These are phyloP conservation scores for Rhizopogon vinicolor DNA, from an alignment of 768 basidiomycete genomes.

Conservation along the genomic window DNA sequence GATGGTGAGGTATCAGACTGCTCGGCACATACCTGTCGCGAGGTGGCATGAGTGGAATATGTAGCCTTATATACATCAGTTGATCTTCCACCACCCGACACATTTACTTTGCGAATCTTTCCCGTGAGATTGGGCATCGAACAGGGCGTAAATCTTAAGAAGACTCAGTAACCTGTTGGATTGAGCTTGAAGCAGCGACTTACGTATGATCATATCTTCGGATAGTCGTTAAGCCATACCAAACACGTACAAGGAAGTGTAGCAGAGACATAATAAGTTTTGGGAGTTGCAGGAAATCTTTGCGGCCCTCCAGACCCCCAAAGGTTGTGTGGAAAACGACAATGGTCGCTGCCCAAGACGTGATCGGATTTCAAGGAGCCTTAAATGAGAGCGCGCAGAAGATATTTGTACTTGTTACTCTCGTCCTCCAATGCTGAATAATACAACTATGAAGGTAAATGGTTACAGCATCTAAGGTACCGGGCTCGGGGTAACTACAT, in stretches of 20 bases:
- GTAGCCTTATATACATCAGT: neutral
- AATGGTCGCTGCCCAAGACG: too few relatives aligned
- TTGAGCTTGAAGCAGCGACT: neutral
- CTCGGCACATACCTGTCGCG: neutral
- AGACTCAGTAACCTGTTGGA: neutral
- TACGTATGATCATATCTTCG: neutral
- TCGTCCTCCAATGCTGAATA: too few relatives aligned
- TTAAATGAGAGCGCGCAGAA: too few relatives aligned
- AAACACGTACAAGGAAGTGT: neutral
- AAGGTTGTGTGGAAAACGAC: too few relatives aligned
- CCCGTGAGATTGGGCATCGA: neutral
- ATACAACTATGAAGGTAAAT: too few relatives aligned
- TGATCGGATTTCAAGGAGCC: too few relatives aligned
- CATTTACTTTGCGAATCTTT: neutral
- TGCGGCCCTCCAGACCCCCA: neutral
- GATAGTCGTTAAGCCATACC: neutral
- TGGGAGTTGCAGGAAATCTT: neutral
- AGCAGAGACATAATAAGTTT: neutral
- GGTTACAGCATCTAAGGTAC: too few relatives aligned
- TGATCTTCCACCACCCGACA: neutral
- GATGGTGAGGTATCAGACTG: too few relatives aligned
- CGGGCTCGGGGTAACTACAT: too few relatives aligned
- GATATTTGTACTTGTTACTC: too few relatives aligned
- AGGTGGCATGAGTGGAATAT: neutral
- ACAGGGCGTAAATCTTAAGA: neutral